phyloP scores from a whole-genome alignment of 78 protist genomes.

The Dictyostelium firmibasis region DNA sequence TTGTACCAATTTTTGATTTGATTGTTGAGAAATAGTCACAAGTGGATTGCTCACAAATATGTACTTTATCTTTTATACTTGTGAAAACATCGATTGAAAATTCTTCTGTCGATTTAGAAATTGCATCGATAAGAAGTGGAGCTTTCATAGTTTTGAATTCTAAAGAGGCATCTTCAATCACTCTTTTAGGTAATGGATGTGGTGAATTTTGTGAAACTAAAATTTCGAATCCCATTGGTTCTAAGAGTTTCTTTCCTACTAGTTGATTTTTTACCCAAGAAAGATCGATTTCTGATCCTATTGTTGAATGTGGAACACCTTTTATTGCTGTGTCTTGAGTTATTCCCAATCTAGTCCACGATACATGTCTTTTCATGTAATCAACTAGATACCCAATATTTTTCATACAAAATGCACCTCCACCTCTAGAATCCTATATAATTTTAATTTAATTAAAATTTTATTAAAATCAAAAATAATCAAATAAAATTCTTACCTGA shows the following conservation, averaged over 20 bases:
- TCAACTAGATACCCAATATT: background rate
- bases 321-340: background rate
- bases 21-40: background rate
- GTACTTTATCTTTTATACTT: background rate
- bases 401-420: background rate
- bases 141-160: background rate
- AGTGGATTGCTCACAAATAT: background rate
- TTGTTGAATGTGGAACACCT: background rate
- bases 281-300: background rate
- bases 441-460: background rate
- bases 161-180: background rate
- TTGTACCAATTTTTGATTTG: background rate
- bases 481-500: background rate
- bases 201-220: background rate
- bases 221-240: background rate
- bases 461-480: background rate
- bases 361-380: background rate
- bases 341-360: background rate
- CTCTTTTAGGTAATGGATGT: background rate
- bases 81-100: background rate
- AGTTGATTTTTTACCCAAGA: background rate
- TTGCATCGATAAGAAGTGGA: background rate
- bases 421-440: background rate
- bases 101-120: background rate
- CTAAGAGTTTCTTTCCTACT: fast-evolving